A percentile compares a stretch with the other conserved stretches of the same genome.
phyloP scores from a whole-genome alignment of 306 rosid species.

The Rosa persica region DNA sequence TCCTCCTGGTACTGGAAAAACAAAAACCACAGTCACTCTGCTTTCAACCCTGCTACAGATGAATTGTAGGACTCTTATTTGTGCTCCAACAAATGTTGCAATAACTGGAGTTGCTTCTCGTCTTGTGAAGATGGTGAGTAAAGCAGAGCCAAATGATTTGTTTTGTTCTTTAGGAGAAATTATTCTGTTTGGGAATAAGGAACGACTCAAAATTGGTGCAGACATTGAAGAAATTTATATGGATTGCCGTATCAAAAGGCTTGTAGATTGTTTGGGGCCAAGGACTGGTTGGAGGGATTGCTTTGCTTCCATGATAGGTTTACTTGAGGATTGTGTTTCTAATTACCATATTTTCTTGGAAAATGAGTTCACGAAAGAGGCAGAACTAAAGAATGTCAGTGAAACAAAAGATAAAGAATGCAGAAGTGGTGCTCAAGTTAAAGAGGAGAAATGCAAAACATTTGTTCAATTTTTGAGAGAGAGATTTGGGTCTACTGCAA shows the following conservation, averaged over 20 bases:
- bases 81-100: slow-evolving; percentile 85
- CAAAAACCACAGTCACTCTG: slow-evolving; percentile 52
- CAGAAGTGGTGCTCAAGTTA: slow-evolving; percentile 18
- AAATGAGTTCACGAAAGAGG: slow-evolving; percentile 34
- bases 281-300: slow-evolving; percentile 52
- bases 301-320: slow-evolving; percentile 50
- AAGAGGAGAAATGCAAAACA: slow-evolving; percentile 26
- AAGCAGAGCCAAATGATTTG: slow-evolving; percentile 24
- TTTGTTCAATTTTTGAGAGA: slow-evolving; percentile 57
- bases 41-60: slow-evolving; percentile 42
- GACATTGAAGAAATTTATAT: slow-evolving; percentile 55
- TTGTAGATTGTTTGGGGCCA: slow-evolving; percentile 43
- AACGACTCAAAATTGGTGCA: slow-evolving; percentile 54
- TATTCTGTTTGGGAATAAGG: slow-evolving; percentile 65
- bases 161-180: slow-evolving; percentile 54
- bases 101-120: slow-evolving; percentile 60
- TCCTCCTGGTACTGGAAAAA: slow-evolving; percentile 88
- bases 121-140: slow-evolving; percentile 50
- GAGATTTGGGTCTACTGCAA: slow-evolving; percentile 36
- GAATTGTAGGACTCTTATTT: slow-evolving; percentile 56
- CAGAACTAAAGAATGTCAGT: not conserved
- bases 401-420: slow-evolving; percentile 18
- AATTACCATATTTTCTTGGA: slow-evolving; percentile 50
- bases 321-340: slow-evolving; percentile 66
- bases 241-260: slow-evolving; percentile 56